Evolutionary conservation across 2,329 filamentous ascomycete species (phyloP), one percentile per base, ranked within the genome.

Genomic region (Penicillium sp.): DNA sequence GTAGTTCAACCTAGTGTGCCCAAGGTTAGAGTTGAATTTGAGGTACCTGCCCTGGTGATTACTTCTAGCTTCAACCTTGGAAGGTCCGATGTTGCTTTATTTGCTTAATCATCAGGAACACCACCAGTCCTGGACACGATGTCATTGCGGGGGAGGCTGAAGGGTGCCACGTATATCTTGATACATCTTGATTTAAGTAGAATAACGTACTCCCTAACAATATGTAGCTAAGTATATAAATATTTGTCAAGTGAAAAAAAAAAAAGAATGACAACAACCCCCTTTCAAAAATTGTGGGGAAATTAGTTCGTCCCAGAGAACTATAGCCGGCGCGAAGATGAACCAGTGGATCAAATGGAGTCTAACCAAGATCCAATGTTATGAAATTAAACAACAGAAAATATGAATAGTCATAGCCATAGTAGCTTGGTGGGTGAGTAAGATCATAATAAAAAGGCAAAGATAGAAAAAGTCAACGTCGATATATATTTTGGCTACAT

Each of bases 231-330:
- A n/a, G n/a, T n/a, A n/a, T n/a, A n/a, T n/a, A n/a, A n/a, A n/a
- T n/a, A n/a, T n/a, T n/a, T n/a, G n/a, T n/a, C n/a, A n/a, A n/a
- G n/a, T n/a, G n/a, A n/a, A n/a, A n/a, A n/a, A n/a, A 42, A 12
- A 42, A 26, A 26, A 26, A 26, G 9, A 28, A 28, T 10, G 11
- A n/a, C 28, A 14, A 42, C 17, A 14, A 33, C 12, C 4, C 11
- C 12, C 25, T 33, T 17, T 31, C 16, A 25, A 12, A 7, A 47
- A 16, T 8, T 19, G 33, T 38, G 48, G 28, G 44, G 38, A 50
- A 14, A 50, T 37, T 49, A 57, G 59, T 63, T 62, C 56, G 61
- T 56, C 50, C 61, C 58, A 62, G 22, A 47, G 44, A 49, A n/a
- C n/a, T 8, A 6, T 2, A 41, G 12, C 31, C 36, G 43, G 40